These are phyloP conservation scores for Funneliformis caledonium DNA, from an alignment of 371 early-diverging fungal species.

Conservation along the genomic window DNA sequence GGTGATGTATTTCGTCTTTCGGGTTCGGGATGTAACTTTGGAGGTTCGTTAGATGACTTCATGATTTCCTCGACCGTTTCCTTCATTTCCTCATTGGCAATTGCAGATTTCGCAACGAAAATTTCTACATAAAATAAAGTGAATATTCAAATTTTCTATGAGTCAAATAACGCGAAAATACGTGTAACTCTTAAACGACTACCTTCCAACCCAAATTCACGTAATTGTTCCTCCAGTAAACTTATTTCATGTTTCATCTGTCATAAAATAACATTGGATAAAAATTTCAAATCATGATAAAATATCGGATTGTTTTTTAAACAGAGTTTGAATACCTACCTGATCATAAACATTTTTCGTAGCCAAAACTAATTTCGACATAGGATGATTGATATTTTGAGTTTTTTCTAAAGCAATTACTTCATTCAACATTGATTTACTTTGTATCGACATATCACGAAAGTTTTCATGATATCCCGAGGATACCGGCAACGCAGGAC, in stretches of 20 bases:
- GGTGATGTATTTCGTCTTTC: neutral
- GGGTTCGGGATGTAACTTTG: neutral
- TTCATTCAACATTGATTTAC: constrained; percentile 15
- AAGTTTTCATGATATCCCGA: constrained; percentile 24
- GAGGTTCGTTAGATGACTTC: neutral
- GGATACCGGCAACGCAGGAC: constrained; percentile 17
- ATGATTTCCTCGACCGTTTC: neutral
- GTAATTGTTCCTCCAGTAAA: constrained; percentile 5
- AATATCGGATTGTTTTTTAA: neutral
- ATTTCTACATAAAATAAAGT: neutral
- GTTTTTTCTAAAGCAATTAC: constrained; percentile 4
- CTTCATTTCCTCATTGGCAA: neutral
- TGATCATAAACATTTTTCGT: neutral
- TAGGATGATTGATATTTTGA: constrained; percentile 12
- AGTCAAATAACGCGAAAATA: neutral
- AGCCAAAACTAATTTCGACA: neutral
- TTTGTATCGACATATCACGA: neutral
- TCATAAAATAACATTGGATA: neutral
- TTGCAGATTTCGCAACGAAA: constrained; percentile 4
- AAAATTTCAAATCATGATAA: neutral
- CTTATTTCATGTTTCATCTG: constrained; percentile 17
- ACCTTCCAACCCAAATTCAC: constrained; percentile 22
- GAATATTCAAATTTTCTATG: neutral
- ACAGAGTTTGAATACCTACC: neutral
- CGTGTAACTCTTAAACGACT: neutral